Base-by-base conservation (phyloP, 2,329 filamentous ascomycete species). In the Boeremia lycopersici region DNA sequence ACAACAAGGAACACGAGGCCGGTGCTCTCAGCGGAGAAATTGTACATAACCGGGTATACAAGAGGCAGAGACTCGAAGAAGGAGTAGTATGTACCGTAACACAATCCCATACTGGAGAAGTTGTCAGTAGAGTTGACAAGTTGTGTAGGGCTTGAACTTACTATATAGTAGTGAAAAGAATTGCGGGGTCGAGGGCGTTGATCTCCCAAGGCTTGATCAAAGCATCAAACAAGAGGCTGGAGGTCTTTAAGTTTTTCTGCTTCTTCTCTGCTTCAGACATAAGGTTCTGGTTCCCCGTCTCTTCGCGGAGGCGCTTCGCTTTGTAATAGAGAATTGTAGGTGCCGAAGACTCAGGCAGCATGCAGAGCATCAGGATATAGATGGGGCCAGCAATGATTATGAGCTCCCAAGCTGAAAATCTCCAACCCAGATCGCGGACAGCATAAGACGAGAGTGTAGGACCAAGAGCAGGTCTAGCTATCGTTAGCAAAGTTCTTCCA, bases 391-490 rank as follows among this genome's bases (percentile, higher is more conserved):
- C 79, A 12, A 95, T 72, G 68, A 96, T 93, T 25, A 93, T 79
- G 67, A 93, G 88, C 63, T 96, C 84, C 88, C 89, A 93, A 77
- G 92, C 92, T 0, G 93, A 81, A 88, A 89, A 95, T 56, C 89
- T 80, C 90, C 90, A 93, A 33, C 88, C 87, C 0, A 82, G 76
- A 1, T 81, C 82, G 60, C 91, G 87, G 7, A 84, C 83, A 1
- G 93, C 79, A 72, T 86, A 96, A 10, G 90, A 90, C 56, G 91
- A 91, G 6, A 88, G 81, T 0, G 95, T 67, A 7, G 77, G 77
- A 2, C 76, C 69, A 3, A 75, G 87, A 1, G 89, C 89, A 42
- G 91, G 90, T 46, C 52, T 55, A 15, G 31, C 7, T 3, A 12
- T 6, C 1, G 12, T 50, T 13, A 55, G 52, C 31, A 6, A 11